Evolutionary conservation across 2,329 filamentous ascomycete species (phyloP).

Genomic region (Colletotrichum lini): DNA sequence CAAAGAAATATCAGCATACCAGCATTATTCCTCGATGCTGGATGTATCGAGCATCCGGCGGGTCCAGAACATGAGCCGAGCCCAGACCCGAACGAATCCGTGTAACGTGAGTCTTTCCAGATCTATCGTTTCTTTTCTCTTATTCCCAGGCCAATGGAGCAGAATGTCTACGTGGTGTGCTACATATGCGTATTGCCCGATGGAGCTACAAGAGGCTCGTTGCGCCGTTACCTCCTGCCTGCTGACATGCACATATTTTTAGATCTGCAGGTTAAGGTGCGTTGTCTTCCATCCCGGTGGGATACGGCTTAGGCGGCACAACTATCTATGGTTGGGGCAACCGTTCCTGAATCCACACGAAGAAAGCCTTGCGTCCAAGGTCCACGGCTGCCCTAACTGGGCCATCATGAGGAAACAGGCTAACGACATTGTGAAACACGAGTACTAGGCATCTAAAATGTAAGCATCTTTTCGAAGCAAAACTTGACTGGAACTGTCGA

Average conservation of each 20-base stretch:
- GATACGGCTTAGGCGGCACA: not conserved
- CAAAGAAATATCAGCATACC: not conserved
- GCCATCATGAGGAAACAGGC: not conserved
- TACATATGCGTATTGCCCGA: constrained; percentile 10
- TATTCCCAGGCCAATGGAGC: not conserved
- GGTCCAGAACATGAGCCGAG: constrained; percentile 34
- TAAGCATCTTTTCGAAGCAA: constrained; percentile 14
- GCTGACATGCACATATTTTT: constrained; percentile 15
- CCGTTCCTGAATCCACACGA: not conserved
- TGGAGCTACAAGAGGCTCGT: constrained; percentile 3
- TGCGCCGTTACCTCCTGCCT: constrained; percentile 11
- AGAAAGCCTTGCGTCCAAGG: not conserved
- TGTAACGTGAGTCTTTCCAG: constrained; percentile 37
- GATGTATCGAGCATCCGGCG: constrained; percentile 25
- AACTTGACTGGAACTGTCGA: not conserved
- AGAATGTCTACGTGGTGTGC: not conserved
- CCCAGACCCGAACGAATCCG: constrained; percentile 33
- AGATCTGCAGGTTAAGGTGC: constrained; percentile 38
- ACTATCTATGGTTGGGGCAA: not conserved
- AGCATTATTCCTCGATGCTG: constrained; percentile 17
- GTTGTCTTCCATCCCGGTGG: not conserved
- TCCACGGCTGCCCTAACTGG: not conserved
- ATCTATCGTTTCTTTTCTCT: constrained; percentile 2
- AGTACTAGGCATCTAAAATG: constrained; percentile 33
- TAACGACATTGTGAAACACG: constrained; percentile 7